These are phyloP conservation scores for Venturia nashicola DNA, from an alignment of 2,329 filamentous ascomycete genomes.

Conservation along the genomic window DNA sequence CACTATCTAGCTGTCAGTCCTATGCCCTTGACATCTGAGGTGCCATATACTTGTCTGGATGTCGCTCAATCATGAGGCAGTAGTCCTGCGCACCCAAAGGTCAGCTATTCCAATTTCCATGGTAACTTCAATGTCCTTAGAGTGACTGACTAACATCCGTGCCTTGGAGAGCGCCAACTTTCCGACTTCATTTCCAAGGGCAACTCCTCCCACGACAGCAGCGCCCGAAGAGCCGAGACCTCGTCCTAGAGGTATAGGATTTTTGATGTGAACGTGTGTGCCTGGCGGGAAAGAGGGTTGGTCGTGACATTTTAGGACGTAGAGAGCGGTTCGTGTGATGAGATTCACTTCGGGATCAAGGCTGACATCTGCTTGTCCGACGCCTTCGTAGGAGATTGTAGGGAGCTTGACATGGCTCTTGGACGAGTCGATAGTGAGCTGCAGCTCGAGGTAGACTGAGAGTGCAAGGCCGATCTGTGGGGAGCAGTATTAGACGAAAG, in stretches of 20 bases:
- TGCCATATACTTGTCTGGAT: slow-evolving; percentile 23
- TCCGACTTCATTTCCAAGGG: slow-evolving; percentile 81
- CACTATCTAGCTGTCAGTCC: slow-evolving; percentile 40
- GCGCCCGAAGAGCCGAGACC: slow-evolving; percentile 93
- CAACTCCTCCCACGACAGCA: slow-evolving; percentile 89
- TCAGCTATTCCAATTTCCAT: background rate
- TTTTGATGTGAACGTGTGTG: slow-evolving; percentile 89
- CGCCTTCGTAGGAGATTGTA: slow-evolving; percentile 72
- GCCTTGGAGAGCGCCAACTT: slow-evolving; percentile 65
- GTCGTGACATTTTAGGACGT: slow-evolving; percentile 86
- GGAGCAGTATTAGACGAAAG: background rate
- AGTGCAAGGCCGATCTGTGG: slow-evolving; percentile 69
- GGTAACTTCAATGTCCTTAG: background rate
- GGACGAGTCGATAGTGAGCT: slow-evolving; percentile 53
- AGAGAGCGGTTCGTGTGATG: slow-evolving; percentile 85
- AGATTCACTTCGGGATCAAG: slow-evolving; percentile 80
- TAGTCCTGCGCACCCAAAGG: slow-evolving; percentile 46
- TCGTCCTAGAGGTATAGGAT: slow-evolving; percentile 85
- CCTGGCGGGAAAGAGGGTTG: slow-evolving; percentile 71
- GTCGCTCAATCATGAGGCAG: slow-evolving; percentile 80
- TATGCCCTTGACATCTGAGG: background rate
- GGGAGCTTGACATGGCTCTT: slow-evolving; percentile 60
- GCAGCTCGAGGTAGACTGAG: slow-evolving; percentile 84
- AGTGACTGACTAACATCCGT: slow-evolving; percentile 48
- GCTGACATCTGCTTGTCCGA: slow-evolving; percentile 62